Evolutionary conservation across 768 basidiomycete genomes (phyloP).

Genomic region (Tylopilus rubrobrunneus): DNA sequence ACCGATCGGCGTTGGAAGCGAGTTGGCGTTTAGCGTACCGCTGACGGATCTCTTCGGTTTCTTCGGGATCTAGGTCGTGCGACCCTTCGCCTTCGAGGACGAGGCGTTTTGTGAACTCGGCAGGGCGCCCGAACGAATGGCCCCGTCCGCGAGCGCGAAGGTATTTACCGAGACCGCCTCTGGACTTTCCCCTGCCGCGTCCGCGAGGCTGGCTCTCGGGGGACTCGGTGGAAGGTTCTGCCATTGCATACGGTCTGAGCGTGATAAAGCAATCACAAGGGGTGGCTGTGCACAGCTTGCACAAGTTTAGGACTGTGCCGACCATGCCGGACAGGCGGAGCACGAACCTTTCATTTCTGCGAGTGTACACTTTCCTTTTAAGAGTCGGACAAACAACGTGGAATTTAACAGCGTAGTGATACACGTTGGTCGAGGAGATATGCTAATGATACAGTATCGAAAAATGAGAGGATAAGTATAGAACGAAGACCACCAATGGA

Average conservation of each 20-base stretch:
- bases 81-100: conserved; percentile 55
- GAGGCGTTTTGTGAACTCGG: conserved; percentile 60
- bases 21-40: conserved; percentile 59
- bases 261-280: background rate
- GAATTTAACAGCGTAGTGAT: background rate
- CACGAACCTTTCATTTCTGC: no score
- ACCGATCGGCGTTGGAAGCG: conserved; percentile 70
- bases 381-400: background rate
- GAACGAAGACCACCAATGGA: background rate
- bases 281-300: background rate
- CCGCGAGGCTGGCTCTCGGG: conserved; percentile 18
- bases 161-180: conserved; percentile 72
- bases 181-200: conserved; percentile 51
- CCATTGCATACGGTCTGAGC: conserved; percentile 4
- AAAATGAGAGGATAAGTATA: conserved; percentile 1
- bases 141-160: conserved; percentile 68
- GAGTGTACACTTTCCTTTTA: background rate
- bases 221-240: conserved; percentile 12
- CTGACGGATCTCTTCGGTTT: conserved; percentile 41
- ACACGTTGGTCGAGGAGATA: background rate
- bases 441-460: conserved; percentile 16
- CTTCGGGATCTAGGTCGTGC: conserved; percentile 39
- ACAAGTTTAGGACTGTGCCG: no score
- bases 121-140: conserved; percentile 55
- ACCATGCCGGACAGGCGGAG: no score